Evolutionary conservation across 768 basidiomycete species (phyloP).

Genomic region (Bullera alba): DNA sequence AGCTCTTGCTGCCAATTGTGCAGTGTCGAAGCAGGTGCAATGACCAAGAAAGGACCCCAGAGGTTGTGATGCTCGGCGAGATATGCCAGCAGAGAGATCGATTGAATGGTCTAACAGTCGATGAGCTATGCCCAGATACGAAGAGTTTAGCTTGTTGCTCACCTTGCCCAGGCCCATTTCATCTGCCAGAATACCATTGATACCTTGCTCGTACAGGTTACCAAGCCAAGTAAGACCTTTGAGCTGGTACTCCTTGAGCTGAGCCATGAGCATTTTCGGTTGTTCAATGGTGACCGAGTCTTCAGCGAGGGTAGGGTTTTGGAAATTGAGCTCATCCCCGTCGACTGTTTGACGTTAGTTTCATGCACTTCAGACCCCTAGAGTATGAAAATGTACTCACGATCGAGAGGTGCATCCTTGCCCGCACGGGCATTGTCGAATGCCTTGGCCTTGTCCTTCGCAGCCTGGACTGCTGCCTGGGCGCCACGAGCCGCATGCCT

Average conservation of each 20-base stretch:
- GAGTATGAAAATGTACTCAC: conserved; percentile 3
- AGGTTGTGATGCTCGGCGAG: conserved; percentile 95
- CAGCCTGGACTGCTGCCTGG: conserved; percentile 74
- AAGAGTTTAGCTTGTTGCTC: conserved; percentile 6
- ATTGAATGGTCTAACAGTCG: conserved; percentile 69
- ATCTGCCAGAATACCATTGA: conserved; percentile 97
- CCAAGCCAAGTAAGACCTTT: conserved; percentile 98
- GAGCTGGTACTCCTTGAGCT: conserved; percentile 94
- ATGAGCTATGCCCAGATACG: background rate
- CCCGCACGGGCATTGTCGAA: conserved; percentile 69
- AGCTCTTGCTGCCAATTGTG: conserved; percentile 99
- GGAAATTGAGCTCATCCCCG: conserved; percentile 91
- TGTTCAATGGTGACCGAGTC: conserved; percentile 80
- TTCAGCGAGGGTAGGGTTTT: conserved; percentile 86
- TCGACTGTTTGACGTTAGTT: conserved; percentile 33
- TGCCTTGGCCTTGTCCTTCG: conserved; percentile 67
- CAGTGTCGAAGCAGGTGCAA: conserved; percentile 91
- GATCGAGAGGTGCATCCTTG: conserved; percentile 9
- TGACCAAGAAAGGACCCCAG: conserved; percentile 98
- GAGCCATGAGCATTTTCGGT: conserved; percentile 91
- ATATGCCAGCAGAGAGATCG: conserved; percentile 89
- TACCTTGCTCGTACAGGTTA: conserved; percentile 95
- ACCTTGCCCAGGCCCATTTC: conserved; percentile 75
- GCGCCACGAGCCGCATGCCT: conserved; percentile 81
- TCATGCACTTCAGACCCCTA: background rate